Percentiles rank a stretch among this genome's conserved stretches.
Evolutionary conservation across 805 yeast genomes (phyloP).

Genomic region (Hanseniaspora vineae): DNA sequence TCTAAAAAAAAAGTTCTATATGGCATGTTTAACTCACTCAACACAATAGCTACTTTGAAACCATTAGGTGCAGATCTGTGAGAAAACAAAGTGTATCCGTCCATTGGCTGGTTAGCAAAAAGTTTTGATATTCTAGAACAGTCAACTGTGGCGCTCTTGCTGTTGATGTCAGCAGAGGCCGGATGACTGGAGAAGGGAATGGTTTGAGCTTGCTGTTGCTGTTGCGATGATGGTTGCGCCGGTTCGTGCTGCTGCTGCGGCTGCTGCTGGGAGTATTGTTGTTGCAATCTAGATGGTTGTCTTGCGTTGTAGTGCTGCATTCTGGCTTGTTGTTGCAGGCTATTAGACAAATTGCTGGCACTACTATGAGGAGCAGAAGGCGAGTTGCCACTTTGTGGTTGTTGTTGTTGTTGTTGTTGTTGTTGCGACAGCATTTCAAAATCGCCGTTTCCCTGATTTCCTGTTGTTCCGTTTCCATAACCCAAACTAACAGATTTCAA

Average conservation of each 20-base stretch:
- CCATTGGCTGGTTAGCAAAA: conserved; percentile 62
- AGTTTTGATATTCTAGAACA: conserved; percentile 54
- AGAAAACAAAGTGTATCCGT: conserved; percentile 72
- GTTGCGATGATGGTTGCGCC: conserved; percentile 5
- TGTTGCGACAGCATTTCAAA: conserved; percentile 10
- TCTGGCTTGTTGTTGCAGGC: conserved; percentile 14
- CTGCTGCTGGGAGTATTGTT: conserved; percentile 17
- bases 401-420: conserved; percentile 5
- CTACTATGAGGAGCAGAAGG: background rate
- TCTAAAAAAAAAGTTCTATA: conserved; percentile 78
- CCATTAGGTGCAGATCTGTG: conserved; percentile 94
- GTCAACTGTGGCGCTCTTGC: conserved; percentile 30
- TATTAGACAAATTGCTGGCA: background rate
- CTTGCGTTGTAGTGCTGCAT: conserved; percentile 4
- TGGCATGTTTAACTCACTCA: conserved; percentile 68
- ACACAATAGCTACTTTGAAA: conserved; percentile 83
- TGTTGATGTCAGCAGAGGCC: conserved; percentile 26
- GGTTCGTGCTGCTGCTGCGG: conserved; percentile 1
- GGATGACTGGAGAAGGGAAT: conserved; percentile 3
- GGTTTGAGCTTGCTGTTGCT: conserved; percentile 10
- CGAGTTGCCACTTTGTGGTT: background rate
- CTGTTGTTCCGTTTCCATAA: conserved; percentile 14
- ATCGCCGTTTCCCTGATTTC: conserved; percentile 19
- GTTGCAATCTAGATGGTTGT: conserved; percentile 6
- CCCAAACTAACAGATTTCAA: conserved; percentile 23